Conservation (phyloP, 192 early-diverging fungal genomes). For the Thamnidium elegans region DNA sequence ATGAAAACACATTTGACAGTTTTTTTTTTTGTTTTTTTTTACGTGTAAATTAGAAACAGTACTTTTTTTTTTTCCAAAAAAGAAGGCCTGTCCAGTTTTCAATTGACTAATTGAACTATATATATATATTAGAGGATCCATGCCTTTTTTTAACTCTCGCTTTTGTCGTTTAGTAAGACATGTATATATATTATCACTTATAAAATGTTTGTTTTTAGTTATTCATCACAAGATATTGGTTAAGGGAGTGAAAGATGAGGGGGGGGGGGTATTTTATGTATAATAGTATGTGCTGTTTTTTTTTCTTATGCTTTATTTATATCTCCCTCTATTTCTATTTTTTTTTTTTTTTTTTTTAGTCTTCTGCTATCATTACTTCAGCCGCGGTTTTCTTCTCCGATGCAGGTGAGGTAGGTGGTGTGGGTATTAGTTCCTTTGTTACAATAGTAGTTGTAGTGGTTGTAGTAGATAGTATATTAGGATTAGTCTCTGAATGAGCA, state of each 20-base stretch:
- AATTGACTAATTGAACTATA: constrained; percentile 1
- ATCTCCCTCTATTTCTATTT: neutral
- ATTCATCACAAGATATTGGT: too few species aligned
- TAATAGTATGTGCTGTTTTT: neutral
- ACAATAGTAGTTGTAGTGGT: neutral
- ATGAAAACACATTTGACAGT: constrained; percentile 11
- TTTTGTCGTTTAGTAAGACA: too few species aligned
- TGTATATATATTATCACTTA: too few species aligned
- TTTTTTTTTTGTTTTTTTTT: too few species aligned
- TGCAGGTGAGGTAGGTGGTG: constrained; percentile 8
- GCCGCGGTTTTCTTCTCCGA: constrained; percentile 4
- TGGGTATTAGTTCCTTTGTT: constrained; percentile 1
- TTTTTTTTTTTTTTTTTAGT: constrained; percentile 4
- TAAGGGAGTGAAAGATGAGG: too few species aligned
- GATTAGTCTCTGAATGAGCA: too few species aligned
- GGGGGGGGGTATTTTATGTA: too few species aligned
- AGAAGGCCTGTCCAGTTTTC: constrained; percentile 1
- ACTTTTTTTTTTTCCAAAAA: neutral
- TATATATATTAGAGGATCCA: neutral
- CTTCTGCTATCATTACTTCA: neutral
- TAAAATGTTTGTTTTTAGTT: too few species aligned
- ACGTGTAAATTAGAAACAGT: neutral
- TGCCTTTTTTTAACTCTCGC: too few species aligned
- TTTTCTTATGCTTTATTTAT: neutral
- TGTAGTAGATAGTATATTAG: too few species aligned